These are phyloP conservation scores for Talaromyces nanjingensis DNA, from an alignment of 495 filamentous ascomycete species.

Conservation along the genomic window DNA sequence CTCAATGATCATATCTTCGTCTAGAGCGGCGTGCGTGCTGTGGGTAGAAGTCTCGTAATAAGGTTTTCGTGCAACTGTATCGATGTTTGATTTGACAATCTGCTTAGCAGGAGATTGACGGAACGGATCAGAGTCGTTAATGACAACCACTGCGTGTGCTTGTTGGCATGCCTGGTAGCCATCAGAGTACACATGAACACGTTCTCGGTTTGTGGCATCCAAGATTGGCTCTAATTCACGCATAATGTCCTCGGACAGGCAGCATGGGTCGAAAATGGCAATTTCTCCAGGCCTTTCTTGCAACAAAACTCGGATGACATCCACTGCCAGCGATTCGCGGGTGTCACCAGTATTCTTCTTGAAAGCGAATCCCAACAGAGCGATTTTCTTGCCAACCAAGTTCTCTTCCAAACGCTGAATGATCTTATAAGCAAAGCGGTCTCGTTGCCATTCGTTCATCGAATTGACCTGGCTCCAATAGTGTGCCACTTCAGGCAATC, in stretches of 20 bases:
- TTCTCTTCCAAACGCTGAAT: conserved; percentile 62
- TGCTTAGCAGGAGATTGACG: conserved; percentile 13
- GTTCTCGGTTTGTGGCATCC: conserved; percentile 2
- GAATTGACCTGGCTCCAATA: conserved; percentile 70
- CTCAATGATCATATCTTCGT: background rate
- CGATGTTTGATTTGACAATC: background rate
- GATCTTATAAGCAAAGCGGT: conserved; percentile 57
- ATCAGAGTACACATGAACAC: conserved; percentile 26
- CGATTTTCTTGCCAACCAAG: conserved; percentile 63
- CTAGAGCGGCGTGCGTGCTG: background rate
- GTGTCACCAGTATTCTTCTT: conserved; percentile 79
- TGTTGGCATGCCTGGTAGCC: conserved; percentile 33
- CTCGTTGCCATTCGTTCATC: conserved; percentile 73
- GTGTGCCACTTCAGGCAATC: conserved; percentile 63
- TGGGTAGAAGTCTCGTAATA: background rate
- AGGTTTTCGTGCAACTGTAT: background rate
- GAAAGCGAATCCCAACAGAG: conserved; percentile 72
- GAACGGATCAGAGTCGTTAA: conserved; percentile 33
- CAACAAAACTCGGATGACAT: conserved; percentile 57
- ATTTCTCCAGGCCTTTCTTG: conserved; percentile 57
- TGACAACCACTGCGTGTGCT: conserved; percentile 27
- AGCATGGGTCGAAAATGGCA: conserved; percentile 69
- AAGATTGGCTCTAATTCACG: conserved; percentile 25
- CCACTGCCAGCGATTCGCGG: conserved; percentile 63
- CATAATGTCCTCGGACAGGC: conserved; percentile 39